Conservation (phyloP, 495 filamentous ascomycete species). For the Xylaria scruposa region DNA sequence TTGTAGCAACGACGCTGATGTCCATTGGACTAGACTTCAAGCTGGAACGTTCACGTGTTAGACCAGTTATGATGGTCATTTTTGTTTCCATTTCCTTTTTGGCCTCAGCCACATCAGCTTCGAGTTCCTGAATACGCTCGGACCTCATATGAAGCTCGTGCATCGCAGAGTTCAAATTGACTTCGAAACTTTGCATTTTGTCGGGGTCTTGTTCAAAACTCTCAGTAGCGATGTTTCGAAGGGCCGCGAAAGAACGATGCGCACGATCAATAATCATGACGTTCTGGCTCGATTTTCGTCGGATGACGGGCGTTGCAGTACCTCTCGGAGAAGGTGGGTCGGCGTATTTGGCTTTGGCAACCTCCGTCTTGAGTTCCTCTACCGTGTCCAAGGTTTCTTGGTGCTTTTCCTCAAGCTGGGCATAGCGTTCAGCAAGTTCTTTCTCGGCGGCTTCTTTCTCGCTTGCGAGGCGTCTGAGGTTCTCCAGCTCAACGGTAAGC, state of each 20-base stretch:
- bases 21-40: constrained; percentile 89
- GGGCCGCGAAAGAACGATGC: constrained; percentile 86
- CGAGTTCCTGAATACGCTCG: constrained; percentile 86
- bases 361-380: constrained; percentile 85
- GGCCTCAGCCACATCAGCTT: constrained; percentile 80
- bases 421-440: constrained; percentile 77
- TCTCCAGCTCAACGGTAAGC: constrained; percentile 69
- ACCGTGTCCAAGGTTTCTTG: constrained; percentile 81
- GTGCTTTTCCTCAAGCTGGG: constrained; percentile 80
- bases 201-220: constrained; percentile 84
- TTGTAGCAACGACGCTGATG: constrained; percentile 85
- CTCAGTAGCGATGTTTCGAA: constrained; percentile 85
- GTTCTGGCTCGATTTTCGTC: constrained; percentile 93
- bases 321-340: constrained; percentile 69
- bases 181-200: constrained; percentile 88
- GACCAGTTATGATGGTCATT: constrained; percentile 89
- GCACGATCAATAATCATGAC: constrained; percentile 88
- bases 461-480: constrained; percentile 68
- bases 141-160: constrained; percentile 87
- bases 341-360: constrained; percentile 70
- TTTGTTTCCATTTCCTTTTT: constrained; percentile 97
- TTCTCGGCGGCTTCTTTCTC: constrained; percentile 79
- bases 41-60: constrained; percentile 89
- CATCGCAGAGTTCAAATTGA: constrained; percentile 90
- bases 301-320: constrained; percentile 70